A percentile compares a stretch with the other conserved stretches of the same genome.
Evolutionary conservation across 176 grass and related monocot species (phyloP).

Genomic region (Carex littledalei): DNA sequence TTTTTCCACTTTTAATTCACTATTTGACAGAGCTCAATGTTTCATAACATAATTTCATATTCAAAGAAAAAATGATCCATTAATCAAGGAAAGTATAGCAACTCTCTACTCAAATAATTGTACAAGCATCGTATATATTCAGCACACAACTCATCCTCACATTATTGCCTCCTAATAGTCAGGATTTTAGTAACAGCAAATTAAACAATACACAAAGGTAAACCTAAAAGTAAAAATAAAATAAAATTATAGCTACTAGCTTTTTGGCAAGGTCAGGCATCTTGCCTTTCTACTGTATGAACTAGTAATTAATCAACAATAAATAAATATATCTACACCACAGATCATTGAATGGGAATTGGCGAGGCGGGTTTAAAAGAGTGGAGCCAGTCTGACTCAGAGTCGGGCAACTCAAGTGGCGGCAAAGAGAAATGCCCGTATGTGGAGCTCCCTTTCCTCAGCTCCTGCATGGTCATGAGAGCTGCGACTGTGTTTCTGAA

Average conservation of each 20-base stretch:
- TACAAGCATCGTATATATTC: background rate
- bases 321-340: conserved; percentile 4
- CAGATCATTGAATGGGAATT: conserved; percentile 41
- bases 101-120: background rate
- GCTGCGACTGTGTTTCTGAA: conserved; percentile 83
- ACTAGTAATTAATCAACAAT: background rate
- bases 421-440: conserved; percentile 73
- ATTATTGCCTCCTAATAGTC: conserved; percentile 10
- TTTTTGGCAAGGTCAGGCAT: background rate
- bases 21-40: background rate
- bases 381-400: conserved; percentile 46
- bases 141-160: background rate
- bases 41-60: background rate
- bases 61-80: background rate
- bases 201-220: background rate
- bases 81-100: background rate
- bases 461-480: conserved; percentile 73
- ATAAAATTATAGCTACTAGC: background rate
- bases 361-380: conserved; percentile 36
- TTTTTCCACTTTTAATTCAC: background rate
- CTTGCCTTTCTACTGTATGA: background rate
- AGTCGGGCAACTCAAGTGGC: conserved; percentile 41
- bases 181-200: background rate
- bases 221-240: background rate
- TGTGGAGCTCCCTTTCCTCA: conserved; percentile 85